Evolutionary conservation across 345 rosid genomes (phyloP).

Genomic region (Turnera subulata): DNA sequence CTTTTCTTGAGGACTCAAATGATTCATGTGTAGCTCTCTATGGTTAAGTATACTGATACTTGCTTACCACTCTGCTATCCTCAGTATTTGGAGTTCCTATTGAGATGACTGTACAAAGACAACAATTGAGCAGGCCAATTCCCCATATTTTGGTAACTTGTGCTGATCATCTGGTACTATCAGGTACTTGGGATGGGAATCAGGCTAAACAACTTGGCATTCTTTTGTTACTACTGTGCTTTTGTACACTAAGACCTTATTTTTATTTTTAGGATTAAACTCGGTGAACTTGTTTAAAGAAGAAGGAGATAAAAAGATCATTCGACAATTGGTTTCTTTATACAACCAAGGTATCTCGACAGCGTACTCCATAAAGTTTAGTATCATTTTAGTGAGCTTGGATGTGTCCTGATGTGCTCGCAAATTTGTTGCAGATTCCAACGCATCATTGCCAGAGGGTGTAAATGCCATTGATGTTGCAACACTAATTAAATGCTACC

Average conservation of each 20-base stretch:
- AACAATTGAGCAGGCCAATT: conserved; percentile 57
- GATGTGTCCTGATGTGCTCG: neutral
- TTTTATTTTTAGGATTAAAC: conserved; percentile 53
- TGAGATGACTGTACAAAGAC: conserved; percentile 69
- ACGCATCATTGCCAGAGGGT: conserved; percentile 72
- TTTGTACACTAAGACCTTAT: neutral
- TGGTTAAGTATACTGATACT: neutral
- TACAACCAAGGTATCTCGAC: conserved; percentile 67
- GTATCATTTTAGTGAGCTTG: conserved; percentile 2
- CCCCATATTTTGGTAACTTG: conserved; percentile 67
- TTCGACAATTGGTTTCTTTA: conserved; percentile 69
- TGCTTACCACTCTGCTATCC: conserved; percentile 4
- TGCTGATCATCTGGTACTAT: conserved; percentile 75
- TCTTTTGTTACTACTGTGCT: neutral
- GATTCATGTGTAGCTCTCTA: too few species aligned
- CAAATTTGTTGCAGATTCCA: conserved; percentile 46
- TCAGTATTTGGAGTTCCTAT: conserved; percentile 91
- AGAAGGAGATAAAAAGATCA: conserved; percentile 69
- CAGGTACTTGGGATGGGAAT: conserved; percentile 45
- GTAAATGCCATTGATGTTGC: conserved; percentile 70
- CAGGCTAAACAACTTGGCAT: neutral
- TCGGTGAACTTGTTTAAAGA: conserved; percentile 64
- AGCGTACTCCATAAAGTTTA: conserved; percentile 2
- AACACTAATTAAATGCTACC: conserved; percentile 68
- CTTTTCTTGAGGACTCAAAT: too few species aligned